Conservation (phyloP, 2,329 filamentous ascomycete species). For the Leptodontidium sp. region DNA sequence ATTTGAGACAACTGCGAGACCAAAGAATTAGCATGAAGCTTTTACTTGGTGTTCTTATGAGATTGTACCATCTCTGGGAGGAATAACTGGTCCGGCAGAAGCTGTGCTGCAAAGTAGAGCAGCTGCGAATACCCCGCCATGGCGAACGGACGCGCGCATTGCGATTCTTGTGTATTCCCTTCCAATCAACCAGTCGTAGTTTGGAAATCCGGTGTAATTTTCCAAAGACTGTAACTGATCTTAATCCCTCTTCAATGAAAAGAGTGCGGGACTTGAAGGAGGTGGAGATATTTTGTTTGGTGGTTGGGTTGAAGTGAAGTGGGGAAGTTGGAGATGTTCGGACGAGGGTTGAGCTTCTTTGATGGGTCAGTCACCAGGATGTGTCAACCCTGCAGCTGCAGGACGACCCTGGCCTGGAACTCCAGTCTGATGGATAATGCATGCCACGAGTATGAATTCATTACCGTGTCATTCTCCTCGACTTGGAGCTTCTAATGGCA, state of each 20-base stretch:
- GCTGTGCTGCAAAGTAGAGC: slow-evolving; percentile 12
- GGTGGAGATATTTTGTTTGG: background rate
- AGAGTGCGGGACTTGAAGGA: background rate
- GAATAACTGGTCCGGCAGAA: slow-evolving; percentile 14
- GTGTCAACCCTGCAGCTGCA: background rate
- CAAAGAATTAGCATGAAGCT: background rate
- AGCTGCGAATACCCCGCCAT: slow-evolving; percentile 7
- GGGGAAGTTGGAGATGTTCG: background rate
- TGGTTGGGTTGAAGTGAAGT: background rate
- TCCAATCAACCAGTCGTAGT: background rate
- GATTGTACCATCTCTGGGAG: slow-evolving; percentile 8
- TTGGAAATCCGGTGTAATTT: background rate
- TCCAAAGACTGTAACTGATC: background rate
- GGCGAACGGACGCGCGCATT: background rate
- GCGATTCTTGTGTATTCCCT: background rate
- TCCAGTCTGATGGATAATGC: background rate
- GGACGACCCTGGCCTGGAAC: background rate
- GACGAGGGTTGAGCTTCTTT: background rate
- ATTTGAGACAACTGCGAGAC: slow-evolving; percentile 3
- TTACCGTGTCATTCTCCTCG: too few relatives aligned
- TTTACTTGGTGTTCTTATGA: background rate
- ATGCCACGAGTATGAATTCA: too few relatives aligned
- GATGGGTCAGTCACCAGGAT: slow-evolving; percentile 4
- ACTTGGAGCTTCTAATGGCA: too few relatives aligned
- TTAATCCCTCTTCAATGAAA: background rate